Evolutionary conservation across 305 asterid species (phyloP).

Genomic region (Fraxinus platypoda): DNA sequence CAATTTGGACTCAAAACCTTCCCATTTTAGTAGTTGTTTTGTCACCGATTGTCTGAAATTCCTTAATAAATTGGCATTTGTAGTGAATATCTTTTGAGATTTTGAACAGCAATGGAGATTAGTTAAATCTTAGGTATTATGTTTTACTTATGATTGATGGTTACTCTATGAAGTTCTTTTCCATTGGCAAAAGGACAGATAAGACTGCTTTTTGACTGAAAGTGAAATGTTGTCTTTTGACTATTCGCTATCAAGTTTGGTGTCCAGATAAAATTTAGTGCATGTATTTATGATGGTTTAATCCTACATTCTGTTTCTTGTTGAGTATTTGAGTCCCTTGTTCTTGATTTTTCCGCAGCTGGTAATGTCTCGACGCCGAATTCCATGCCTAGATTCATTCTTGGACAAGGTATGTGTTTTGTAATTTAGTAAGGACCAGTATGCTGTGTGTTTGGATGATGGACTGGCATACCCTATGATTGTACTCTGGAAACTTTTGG

Average conservation of each 20-base stretch:
- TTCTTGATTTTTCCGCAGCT: conserved; percentile 54
- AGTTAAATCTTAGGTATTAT: background rate
- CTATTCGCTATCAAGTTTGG: background rate
- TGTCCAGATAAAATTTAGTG: background rate
- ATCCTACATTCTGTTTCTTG: background rate
- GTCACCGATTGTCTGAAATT: background rate
- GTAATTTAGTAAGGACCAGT: conserved; percentile 21
- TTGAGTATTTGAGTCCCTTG: conserved; percentile 21
- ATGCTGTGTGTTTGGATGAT: conserved; percentile 2
- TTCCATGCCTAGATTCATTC: conserved; percentile 94
- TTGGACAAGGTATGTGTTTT: conserved; percentile 77
- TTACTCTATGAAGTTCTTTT: background rate
- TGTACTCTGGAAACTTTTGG: background rate
- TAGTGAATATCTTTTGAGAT: background rate
- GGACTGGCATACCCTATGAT: conserved; percentile 13
- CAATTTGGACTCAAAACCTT: background rate
- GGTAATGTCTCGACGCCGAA: conserved; percentile 93
- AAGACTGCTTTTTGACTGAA: background rate
- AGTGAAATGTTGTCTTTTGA: background rate
- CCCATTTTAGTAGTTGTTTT: background rate
- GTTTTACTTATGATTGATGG: background rate
- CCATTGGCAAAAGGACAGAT: background rate
- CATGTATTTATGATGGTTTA: background rate
- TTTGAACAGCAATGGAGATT: background rate
- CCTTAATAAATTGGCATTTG: background rate